phyloP scores from a whole-genome alignment of 2,329 filamentous ascomycete genomes.

The Penicillium concentricum region DNA sequence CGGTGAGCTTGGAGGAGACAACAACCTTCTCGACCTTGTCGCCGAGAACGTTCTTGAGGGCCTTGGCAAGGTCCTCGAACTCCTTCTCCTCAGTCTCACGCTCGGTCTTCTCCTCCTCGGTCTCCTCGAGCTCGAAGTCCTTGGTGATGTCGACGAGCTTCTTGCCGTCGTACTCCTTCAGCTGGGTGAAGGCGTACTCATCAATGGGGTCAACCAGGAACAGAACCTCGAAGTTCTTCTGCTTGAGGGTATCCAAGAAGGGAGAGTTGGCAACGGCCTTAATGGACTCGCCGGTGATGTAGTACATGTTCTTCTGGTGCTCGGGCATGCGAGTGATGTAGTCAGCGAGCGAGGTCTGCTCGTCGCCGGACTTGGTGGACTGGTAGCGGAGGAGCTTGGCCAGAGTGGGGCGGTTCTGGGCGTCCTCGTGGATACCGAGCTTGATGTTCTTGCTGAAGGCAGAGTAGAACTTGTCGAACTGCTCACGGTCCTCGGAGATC shows the following conservation, averaged over 20 bases:
- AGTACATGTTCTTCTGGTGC: slow-evolving; percentile 99
- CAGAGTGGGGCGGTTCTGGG: slow-evolving; percentile 87
- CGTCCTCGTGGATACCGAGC: slow-evolving; percentile 99
- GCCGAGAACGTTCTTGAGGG: slow-evolving; percentile 97
- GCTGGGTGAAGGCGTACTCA: slow-evolving; percentile 98
- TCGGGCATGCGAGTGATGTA: slow-evolving; percentile 99
- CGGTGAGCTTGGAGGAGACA: slow-evolving; percentile 94
- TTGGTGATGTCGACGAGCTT: slow-evolving; percentile 99
- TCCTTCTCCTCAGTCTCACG: slow-evolving; percentile 98
- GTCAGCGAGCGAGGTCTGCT: slow-evolving; percentile 90
- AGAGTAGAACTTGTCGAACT: slow-evolving; percentile 99
- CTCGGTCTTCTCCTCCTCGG: slow-evolving; percentile 95
- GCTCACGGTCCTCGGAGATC: slow-evolving; percentile 99
- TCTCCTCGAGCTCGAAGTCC: slow-evolving; percentile 99
- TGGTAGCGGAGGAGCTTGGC: slow-evolving; percentile 99
- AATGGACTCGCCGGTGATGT: slow-evolving; percentile 99
- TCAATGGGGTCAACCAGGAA: slow-evolving; percentile 99
- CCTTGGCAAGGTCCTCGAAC: slow-evolving; percentile 90
- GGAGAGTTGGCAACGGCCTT: slow-evolving; percentile 98
- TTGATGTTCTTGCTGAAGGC: slow-evolving; percentile 99
- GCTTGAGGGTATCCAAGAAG: slow-evolving; percentile 97
- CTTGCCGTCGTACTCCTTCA: slow-evolving; percentile 99
- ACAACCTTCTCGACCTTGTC: slow-evolving; percentile 99
- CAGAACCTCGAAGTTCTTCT: slow-evolving; percentile 98
- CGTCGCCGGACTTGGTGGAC: slow-evolving; percentile 98